Base-by-base conservation (phyloP, 768 basidiomycete genomes). In the Calocera viscosa region DNA sequence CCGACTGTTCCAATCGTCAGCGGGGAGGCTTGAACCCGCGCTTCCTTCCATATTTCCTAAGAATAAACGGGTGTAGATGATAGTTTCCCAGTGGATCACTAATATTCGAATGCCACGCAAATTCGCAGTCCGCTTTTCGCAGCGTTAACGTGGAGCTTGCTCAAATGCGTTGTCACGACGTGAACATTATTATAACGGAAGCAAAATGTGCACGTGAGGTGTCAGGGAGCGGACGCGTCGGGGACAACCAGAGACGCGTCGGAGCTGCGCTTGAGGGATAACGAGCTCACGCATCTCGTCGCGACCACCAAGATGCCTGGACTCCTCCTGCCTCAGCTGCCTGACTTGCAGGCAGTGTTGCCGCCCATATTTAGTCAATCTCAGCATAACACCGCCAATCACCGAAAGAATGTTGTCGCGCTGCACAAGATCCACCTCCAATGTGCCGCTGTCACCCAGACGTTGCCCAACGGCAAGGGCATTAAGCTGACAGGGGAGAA, bases 341-440 rank as follows among this genome's bases (percentile, higher is more conserved):
- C 53, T 60, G 53, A 60, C 22, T 16, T 60, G 24, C 53, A 60
- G 30, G 30, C 53, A 5, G 26, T 19, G 30, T 30, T 90, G 22
- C 82, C 84, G 22, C 84, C 82, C 35, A 89, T 93, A 49, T 90
- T 94, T 69, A 84, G 89, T 32, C 89, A 95, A 76, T 89, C 81
- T 0, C 91, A 94, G 74, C 77, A 74, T 7, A 84, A 87, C 0
- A 75, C 80, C 16, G 85, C 89, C 10, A 93, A 91, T 74, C 94
- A 97, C 75, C 86, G 87, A 69, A 96, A 96, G 80, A 95, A 96
- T 76, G 79, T 87, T 64, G 86, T 91, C 43, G 84, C 86, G 0
- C 82, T 96, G 1, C 81, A 90, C 79, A 91, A 91, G 74, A 76
- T 94, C 43, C 91, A 94, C 67, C 66, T 76, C 2, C 81, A 88